Conservation (phyloP, 805 yeast genomes). For the Candida manassasensis region DNA sequence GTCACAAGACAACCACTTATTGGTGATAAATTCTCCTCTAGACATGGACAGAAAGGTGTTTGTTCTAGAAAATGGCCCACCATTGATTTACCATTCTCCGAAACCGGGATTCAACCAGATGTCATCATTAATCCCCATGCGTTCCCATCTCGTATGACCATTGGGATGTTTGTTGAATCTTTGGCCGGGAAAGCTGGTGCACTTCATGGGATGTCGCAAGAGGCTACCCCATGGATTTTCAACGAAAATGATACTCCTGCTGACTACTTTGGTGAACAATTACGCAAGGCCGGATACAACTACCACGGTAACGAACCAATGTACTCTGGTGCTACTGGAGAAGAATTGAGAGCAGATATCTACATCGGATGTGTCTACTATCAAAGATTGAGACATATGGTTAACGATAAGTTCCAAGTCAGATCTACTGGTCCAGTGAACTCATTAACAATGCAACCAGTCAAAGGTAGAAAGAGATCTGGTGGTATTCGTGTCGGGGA, state of each 20-base stretch:
- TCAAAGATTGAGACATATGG: conserved; percentile 99
- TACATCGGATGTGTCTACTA: conserved; percentile 96
- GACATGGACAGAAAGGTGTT: conserved; percentile 98
- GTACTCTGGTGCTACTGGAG: conserved; percentile 98
- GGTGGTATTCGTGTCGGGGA: conserved; percentile 99
- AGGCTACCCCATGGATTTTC: conserved; percentile 94
- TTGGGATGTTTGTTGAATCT: conserved; percentile 98
- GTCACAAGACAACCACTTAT: conserved; percentile 88
- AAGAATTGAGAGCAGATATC: conserved; percentile 92
- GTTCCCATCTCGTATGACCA: conserved; percentile 99
- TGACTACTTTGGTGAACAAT: conserved; percentile 94
- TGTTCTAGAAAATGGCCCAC: conserved; percentile 98
- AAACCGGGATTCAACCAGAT: conserved; percentile 95
- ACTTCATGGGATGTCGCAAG: conserved; percentile 94
- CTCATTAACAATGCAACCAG: conserved; percentile 97
- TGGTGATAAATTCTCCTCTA: conserved; percentile 96
- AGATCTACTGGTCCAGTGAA: conserved; percentile 98
- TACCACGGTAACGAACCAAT: conserved; percentile 98
- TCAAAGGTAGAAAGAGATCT: conserved; percentile 95
- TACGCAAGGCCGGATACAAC: conserved; percentile 83
- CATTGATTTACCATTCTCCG: conserved; percentile 94
- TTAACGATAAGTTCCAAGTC: conserved; percentile 98
- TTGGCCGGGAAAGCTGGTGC: conserved; percentile 99
- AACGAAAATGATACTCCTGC: conserved; percentile 93
- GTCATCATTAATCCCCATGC: conserved; percentile 98